These are phyloP conservation scores for Cladosporium sp. DNA, from an alignment of 2,329 filamentous ascomycete species.

Conservation along the genomic window DNA sequence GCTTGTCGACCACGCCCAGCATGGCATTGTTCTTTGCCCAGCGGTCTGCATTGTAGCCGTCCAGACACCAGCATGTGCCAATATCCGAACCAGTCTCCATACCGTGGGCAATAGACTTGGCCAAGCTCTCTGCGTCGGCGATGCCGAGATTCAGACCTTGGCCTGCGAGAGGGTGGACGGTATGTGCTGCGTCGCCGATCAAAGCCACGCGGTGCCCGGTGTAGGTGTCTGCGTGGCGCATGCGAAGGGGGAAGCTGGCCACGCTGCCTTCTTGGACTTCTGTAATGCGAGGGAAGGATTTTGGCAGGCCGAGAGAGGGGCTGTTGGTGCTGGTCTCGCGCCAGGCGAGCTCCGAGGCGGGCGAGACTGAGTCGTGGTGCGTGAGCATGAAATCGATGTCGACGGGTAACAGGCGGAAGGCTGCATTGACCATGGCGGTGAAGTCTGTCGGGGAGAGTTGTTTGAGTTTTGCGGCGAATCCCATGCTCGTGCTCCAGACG, in stretches of 20 bases:
- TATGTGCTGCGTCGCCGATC: slow-evolving; percentile 91
- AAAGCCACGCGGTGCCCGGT: slow-evolving; percentile 84
- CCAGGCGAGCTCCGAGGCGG: slow-evolving; percentile 66
- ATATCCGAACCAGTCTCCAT: slow-evolving; percentile 83
- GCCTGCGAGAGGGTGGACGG: slow-evolving; percentile 87
- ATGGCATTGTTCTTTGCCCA: slow-evolving; percentile 76
- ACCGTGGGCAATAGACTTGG: slow-evolving; percentile 67
- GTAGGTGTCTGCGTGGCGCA: slow-evolving; percentile 93
- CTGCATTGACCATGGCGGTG: slow-evolving; percentile 83
- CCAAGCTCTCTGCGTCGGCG: slow-evolving; percentile 77
- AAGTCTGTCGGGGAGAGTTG: slow-evolving; percentile 68
- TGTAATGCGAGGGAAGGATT: slow-evolving; percentile 51
- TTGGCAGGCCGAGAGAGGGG: slow-evolving; percentile 33
- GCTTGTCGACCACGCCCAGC: slow-evolving; percentile 76
- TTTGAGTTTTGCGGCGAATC: slow-evolving; percentile 74
- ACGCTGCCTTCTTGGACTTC: slow-evolving; percentile 73
- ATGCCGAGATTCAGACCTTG: slow-evolving; percentile 94
- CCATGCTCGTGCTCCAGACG: slow-evolving; percentile 90
- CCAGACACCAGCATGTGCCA: slow-evolving; percentile 70
- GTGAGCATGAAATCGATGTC: slow-evolving; percentile 82
- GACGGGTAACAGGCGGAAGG: slow-evolving; percentile 73
- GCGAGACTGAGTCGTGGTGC: slow-evolving; percentile 30
- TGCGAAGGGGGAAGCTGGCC: slow-evolving; percentile 83
- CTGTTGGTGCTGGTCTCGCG: slow-evolving; percentile 65
- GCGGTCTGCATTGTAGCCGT: slow-evolving; percentile 73